A percentile compares a stretch with the other conserved stretches of the same genome.
Evolutionary conservation across 805 yeast genomes (phyloP).

Genomic region (Kluyveromyces aestuarii): DNA sequence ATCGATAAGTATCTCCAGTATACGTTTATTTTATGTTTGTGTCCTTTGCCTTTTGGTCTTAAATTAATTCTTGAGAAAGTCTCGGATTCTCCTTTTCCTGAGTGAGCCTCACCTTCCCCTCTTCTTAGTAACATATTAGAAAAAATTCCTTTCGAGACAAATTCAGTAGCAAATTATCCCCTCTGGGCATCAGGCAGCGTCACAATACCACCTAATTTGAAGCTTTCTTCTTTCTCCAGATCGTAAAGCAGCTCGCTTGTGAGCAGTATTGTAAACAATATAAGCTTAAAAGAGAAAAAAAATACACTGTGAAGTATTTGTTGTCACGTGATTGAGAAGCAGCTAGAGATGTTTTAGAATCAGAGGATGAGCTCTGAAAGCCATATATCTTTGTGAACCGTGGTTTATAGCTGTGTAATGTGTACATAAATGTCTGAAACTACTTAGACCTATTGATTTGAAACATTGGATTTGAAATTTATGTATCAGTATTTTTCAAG

Average conservation of each 20-base stretch:
- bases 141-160: no score
- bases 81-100: neutral
- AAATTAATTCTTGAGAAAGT: neutral
- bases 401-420: no score
- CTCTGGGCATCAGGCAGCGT: neutral
- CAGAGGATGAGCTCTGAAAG: neutral
- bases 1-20: conserved; percentile 21
- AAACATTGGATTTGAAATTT: no score
- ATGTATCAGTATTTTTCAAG: no score
- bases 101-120: neutral
- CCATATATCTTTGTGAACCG: no score
- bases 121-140: neutral
- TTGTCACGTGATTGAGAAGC: conserved; percentile 4
- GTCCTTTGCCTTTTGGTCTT: conserved; percentile 7
- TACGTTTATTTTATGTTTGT: conserved; percentile 9
- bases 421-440: no score
- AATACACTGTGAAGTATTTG: neutral
- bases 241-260: no score
- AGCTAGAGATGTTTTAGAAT: neutral
- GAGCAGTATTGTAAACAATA: no score
- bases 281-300: no score
- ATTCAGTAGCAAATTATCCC: neutral
- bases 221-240: neutral
- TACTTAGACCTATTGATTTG: no score
- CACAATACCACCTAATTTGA: neutral